Conservation (phyloP, 1,284 basidiomycete genomes). For the Sporisorium reilianum region DNA sequence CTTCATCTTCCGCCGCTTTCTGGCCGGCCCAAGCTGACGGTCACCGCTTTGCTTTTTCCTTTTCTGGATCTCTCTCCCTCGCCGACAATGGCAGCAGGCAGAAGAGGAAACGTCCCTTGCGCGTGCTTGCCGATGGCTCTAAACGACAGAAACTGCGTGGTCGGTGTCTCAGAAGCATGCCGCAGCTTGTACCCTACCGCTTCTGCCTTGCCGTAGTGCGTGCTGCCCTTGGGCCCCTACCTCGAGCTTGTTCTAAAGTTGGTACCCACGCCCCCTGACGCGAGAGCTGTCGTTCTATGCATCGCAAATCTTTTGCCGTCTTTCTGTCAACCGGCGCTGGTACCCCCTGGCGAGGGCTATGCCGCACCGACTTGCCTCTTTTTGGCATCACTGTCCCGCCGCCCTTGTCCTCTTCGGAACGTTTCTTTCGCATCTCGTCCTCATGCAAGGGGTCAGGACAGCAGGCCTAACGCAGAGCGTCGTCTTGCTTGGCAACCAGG, state of each 20-base stretch:
- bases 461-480: neutral
- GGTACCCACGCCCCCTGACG: constrained; percentile 26
- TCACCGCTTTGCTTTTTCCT: neutral
- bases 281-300: constrained; percentile 14
- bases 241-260: constrained; percentile 25
- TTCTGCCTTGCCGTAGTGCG: constrained; percentile 13
- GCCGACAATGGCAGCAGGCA: no score
- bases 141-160: neutral
- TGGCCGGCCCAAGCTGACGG: neutral
- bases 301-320: constrained; percentile 4
- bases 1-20: neutral
- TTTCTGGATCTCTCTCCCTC: neutral
- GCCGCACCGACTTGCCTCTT: neutral
- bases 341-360: neutral
- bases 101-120: no score
- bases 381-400: constrained; percentile 3
- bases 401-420: constrained; percentile 31
- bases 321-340: neutral
- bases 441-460: neutral
- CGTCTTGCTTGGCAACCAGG: neutral
- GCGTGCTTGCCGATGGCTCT: neutral
- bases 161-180: constrained; percentile 26
- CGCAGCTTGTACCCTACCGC: constrained; percentile 18
- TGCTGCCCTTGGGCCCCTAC: constrained; percentile 21
- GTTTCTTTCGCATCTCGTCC: constrained; percentile 17